Evolutionary conservation across 768 basidiomycete species (phyloP).

Genomic region (Amanita muscaria): DNA sequence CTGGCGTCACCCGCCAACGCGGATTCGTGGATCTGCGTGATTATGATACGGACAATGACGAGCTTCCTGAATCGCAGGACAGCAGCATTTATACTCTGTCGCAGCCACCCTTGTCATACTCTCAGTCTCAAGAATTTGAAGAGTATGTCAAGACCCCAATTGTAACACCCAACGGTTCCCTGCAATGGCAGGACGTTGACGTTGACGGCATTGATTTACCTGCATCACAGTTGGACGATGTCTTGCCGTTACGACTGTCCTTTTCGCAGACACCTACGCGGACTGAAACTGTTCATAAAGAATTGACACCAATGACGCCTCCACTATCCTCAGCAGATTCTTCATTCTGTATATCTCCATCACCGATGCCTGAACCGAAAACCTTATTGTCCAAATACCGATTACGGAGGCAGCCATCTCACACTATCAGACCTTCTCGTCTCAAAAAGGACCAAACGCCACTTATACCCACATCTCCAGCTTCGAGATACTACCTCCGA

Average conservation of each 20-base stretch:
- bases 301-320: neutral
- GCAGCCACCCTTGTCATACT: slow-evolving; percentile 23
- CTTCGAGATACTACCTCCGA: slow-evolving; percentile 26
- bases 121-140: slow-evolving; percentile 43
- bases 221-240: slow-evolving; percentile 28
- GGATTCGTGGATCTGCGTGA: slow-evolving; percentile 21
- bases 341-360: neutral
- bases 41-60: slow-evolving; percentile 10
- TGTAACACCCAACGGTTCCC: slow-evolving; percentile 47
- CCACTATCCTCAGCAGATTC: neutral
- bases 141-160: slow-evolving; percentile 41
- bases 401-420: slow-evolving; percentile 11
- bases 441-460: slow-evolving; percentile 6
- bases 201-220: slow-evolving; percentile 25
- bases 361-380: neutral
- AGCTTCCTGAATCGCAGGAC: slow-evolving; percentile 16
- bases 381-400: slow-evolving; percentile 1
- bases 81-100: slow-evolving; percentile 18
- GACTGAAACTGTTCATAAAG: slow-evolving; percentile 3
- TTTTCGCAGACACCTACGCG: slow-evolving; percentile 16
- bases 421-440: slow-evolving; percentile 6
- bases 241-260: neutral
- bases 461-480: slow-evolving; percentile 11
- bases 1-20: slow-evolving; percentile 13
- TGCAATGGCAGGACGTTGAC: slow-evolving; percentile 29